A percentile compares a stretch with the other conserved stretches of the same genome.
phyloP scores from a whole-genome alignment of 2,329 filamentous ascomycete species.

The Alternaria longipes region DNA sequence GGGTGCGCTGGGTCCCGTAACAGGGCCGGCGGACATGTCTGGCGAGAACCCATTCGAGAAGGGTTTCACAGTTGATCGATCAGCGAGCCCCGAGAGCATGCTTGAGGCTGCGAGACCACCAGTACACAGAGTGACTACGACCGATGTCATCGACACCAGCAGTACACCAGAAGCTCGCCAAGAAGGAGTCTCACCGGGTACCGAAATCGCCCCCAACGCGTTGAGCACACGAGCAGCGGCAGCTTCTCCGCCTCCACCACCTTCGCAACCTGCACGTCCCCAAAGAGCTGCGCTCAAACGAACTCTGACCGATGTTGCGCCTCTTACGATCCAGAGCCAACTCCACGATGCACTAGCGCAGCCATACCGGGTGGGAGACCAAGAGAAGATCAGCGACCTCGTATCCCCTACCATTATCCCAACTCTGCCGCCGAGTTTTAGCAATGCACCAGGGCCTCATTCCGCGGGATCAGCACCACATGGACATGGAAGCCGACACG shows the following conservation, averaged over 20 bases:
- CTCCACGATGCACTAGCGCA: conserved; percentile 86
- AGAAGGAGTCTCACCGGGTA: conserved; percentile 27
- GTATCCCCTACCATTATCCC: conserved; percentile 59
- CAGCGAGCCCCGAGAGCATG: conserved; percentile 56
- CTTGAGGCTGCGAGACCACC: conserved; percentile 32
- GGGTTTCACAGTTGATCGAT: conserved; percentile 70
- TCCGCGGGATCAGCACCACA: conserved; percentile 64
- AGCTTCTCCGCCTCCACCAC: conserved; percentile 32
- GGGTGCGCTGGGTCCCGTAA: conserved; percentile 71
- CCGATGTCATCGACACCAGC: conserved; percentile 16
- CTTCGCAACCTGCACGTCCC: conserved; percentile 35
- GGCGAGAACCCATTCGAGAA: conserved; percentile 85
- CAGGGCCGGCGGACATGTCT: conserved; percentile 77
- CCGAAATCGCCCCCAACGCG: conserved; percentile 34
- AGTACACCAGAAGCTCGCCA: conserved; percentile 24
- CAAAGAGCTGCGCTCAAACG: conserved; percentile 76
- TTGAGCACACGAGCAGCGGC: conserved; percentile 30
- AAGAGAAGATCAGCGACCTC: conserved; percentile 54
- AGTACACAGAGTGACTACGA: conserved; percentile 24
- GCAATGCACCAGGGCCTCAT: conserved; percentile 45
- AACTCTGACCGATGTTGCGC: conserved; percentile 84
- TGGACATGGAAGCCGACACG: conserved; percentile 88
- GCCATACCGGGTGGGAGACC: conserved; percentile 72
- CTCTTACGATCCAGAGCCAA: conserved; percentile 79
- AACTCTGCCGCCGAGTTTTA: conserved; percentile 47